phyloP scores from a whole-genome alignment of 225 moss, liverwort and hornwort genomes.

The Pleurozium schreberi region DNA sequence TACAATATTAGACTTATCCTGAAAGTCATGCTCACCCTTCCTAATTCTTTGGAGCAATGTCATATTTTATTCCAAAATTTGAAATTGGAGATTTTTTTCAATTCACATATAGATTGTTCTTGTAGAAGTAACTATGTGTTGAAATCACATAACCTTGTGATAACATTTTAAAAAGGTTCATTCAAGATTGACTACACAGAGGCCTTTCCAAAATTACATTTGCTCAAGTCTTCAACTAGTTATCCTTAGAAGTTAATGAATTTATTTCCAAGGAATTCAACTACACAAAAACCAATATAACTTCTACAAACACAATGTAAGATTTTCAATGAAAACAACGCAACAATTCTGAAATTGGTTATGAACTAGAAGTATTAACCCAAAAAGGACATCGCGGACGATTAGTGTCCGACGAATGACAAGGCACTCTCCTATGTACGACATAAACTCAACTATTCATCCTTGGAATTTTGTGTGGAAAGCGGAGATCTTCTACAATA shows the following conservation, averaged over 20 bases:
- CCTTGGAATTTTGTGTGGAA: too few species aligned
- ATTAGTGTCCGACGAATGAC: too few species aligned
- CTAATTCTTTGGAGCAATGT: accelerated
- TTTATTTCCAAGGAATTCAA: background rate
- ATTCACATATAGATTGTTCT: background rate
- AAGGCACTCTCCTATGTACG: too few species aligned
- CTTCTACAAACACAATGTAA: background rate
- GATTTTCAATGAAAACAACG: too few species aligned
- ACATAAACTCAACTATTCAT: too few species aligned
- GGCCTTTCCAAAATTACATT: background rate
- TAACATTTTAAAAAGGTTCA: background rate
- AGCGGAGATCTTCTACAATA: too few species aligned
- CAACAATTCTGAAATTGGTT: background rate
- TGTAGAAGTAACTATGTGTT: background rate
- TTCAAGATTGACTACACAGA: too few species aligned
- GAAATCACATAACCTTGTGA: background rate
- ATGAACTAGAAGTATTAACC: background rate
- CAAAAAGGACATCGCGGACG: too few species aligned
- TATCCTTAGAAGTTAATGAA: background rate
- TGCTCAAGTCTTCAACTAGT: background rate
- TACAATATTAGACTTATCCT: background rate
- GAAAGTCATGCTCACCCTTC: background rate
- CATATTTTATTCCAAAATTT: background rate
- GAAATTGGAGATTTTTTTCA: background rate
- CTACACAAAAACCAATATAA: too few species aligned